phyloP scores from a whole-genome alignment of 106 monocot genomes.

The Allium cepa region DNA sequence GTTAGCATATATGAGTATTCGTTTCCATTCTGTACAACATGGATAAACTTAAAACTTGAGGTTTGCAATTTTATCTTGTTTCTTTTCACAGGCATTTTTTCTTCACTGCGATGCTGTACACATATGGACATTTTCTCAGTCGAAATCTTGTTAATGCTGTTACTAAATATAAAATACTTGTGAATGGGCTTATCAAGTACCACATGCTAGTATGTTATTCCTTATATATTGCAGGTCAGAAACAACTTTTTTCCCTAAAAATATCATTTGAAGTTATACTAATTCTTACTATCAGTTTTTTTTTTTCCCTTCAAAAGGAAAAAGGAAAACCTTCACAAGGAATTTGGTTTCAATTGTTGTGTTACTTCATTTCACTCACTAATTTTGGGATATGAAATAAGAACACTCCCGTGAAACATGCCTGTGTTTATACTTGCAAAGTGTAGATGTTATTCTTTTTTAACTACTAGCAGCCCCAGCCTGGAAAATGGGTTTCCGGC shows the following conservation, averaged over 20 bases:
- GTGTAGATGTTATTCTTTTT: too few relatives aligned
- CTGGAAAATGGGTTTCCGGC: too few relatives aligned
- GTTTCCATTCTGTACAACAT: not conserved
- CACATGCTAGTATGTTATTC: conserved; percentile 98
- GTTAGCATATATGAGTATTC: not conserved
- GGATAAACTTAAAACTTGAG: not conserved
- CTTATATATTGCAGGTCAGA: conserved; percentile 75
- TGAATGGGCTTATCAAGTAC: conserved; percentile 85
- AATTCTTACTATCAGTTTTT: not conserved
- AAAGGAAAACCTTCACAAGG: too few relatives aligned
- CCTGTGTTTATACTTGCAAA: too few relatives aligned
- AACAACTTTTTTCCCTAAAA: not conserved
- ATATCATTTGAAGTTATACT: not conserved
- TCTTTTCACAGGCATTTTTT: conserved; percentile 62
- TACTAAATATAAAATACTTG: conserved; percentile 80
- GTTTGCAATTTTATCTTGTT: not conserved
- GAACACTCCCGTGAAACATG: too few relatives aligned
- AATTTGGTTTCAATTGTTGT: too few relatives aligned
- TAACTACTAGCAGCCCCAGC: too few relatives aligned
- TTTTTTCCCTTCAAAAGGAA: not conserved
- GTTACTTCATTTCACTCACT: too few relatives aligned
- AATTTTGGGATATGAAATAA: too few relatives aligned
- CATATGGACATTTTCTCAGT: conserved; percentile 92
- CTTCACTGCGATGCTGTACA: conserved; percentile 59
- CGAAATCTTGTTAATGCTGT: conserved; percentile 89